Evolutionary conservation across 768 basidiomycete genomes (phyloP).

Genomic region (Tephrocybe sp.): DNA sequence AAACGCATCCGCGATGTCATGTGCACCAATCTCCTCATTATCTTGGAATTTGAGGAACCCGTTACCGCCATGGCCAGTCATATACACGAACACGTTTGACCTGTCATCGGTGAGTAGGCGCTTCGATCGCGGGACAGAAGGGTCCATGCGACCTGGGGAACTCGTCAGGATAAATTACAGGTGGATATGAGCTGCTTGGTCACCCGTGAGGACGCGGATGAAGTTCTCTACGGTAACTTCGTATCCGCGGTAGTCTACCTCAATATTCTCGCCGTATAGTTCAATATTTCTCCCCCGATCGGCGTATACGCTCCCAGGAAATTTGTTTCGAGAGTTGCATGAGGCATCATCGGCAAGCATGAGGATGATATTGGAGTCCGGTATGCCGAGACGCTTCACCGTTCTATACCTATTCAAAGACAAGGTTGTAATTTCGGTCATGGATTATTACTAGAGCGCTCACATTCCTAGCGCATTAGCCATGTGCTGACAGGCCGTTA

Average conservation of each 20-base stretch:
- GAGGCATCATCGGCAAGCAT: conserved; percentile 98
- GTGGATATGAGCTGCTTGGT: conserved; percentile 16
- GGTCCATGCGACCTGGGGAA: conserved; percentile 70
- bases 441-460: conserved; percentile 14
- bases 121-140: conserved; percentile 87
- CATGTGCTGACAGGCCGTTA: conserved; percentile 70
- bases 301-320: conserved; percentile 91
- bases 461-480: conserved; percentile 96
- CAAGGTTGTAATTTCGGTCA: neutral
- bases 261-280: conserved; percentile 93
- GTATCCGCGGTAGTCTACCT: conserved; percentile 97
- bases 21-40: conserved; percentile 95
- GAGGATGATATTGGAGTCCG: conserved; percentile 97
- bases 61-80: conserved; percentile 98
- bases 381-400: conserved; percentile 95
- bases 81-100: conserved; percentile 94
- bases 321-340: conserved; percentile 89
- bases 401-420: conserved; percentile 79
- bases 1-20: conserved; percentile 96
- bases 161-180: neutral
- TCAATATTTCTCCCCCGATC: conserved; percentile 79
- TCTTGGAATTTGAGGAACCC: conserved; percentile 99
- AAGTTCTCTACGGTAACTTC: conserved; percentile 98
- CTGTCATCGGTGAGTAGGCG: conserved; percentile 86
- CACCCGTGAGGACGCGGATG: conserved; percentile 87